phyloP scores from a whole-genome alignment of 768 basidiomycete species.

The Lactarius sanguifluus region DNA sequence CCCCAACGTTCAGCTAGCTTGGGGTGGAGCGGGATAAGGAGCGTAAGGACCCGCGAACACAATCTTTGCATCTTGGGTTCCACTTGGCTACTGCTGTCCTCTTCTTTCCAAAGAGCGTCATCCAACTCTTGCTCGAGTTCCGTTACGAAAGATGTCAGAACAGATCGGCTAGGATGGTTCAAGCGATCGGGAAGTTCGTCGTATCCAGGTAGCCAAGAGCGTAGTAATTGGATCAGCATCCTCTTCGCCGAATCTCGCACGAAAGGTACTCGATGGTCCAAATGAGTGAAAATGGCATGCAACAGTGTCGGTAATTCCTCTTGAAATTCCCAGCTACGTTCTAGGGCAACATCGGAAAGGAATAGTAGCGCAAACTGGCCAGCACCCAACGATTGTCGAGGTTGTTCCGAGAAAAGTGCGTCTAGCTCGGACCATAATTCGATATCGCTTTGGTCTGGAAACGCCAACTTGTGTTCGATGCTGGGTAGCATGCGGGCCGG shows the following conservation, averaged over 20 bases:
- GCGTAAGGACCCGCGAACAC: conserved; percentile 60
- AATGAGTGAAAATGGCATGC: conserved; percentile 75
- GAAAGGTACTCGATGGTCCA: conserved; percentile 72
- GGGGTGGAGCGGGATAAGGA: conserved; percentile 69
- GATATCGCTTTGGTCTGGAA: conserved; percentile 62
- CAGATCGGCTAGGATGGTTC: conserved; percentile 45
- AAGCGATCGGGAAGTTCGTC: conserved; percentile 66
- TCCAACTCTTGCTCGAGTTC: conserved; percentile 60
- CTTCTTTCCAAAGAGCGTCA: conserved; percentile 68
- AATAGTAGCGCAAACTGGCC: conserved; percentile 91
- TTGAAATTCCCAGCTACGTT: conserved; percentile 73
- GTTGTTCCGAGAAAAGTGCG: conserved; percentile 69
- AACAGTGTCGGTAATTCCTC: conserved; percentile 71
- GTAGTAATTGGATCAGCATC: conserved; percentile 84
- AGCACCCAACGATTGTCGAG: conserved; percentile 68
- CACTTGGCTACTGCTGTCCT: conserved; percentile 53
- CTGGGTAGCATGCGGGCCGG: conserved; percentile 81
- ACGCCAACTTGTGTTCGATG: conserved; percentile 66
- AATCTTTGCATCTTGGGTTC: conserved; percentile 69
- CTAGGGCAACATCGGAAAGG: conserved; percentile 71
- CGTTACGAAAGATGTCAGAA: conserved; percentile 51
- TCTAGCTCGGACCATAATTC: conserved; percentile 81
- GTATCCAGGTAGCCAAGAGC: conserved; percentile 78
- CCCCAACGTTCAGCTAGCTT: conserved; percentile 77
- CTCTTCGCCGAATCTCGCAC: conserved; percentile 68